A percentile compares a stretch with the other conserved stretches of the same genome.
These are phyloP conservation scores for Sinapis alba DNA, from an alignment of 441 rosid genomes.

Conservation along the genomic window DNA sequence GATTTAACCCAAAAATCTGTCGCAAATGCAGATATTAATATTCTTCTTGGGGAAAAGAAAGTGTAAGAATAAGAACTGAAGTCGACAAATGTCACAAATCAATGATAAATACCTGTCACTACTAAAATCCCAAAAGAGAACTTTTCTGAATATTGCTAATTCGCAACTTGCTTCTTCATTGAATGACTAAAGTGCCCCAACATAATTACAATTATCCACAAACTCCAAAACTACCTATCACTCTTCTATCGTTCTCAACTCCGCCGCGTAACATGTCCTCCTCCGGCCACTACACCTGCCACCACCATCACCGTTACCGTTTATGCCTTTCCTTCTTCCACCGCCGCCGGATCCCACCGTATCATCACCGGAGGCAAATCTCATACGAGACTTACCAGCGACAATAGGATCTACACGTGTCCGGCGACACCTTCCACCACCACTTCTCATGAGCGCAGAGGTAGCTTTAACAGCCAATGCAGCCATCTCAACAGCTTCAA, in stretches of 20 bases:
- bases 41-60: not conserved
- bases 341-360: constrained; percentile 35
- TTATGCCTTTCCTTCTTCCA: constrained; percentile 33
- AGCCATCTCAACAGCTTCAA: constrained; percentile 82
- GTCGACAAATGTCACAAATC: constrained; percentile 33
- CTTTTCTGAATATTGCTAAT: constrained; percentile 30
- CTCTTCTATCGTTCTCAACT: constrained; percentile 74
- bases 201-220: constrained; percentile 30
- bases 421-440: constrained; percentile 47
- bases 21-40: not conserved
- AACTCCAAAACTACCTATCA: constrained; percentile 47
- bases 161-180: constrained; percentile 11
- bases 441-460: constrained; percentile 66
- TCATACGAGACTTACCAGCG: constrained; percentile 30
- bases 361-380: constrained; percentile 25
- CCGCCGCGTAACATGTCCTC: constrained; percentile 52
- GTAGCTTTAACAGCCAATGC: constrained; percentile 97
- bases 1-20: not conserved
- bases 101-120: not conserved
- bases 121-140: constrained; percentile 16
- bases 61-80: constrained; percentile 53
- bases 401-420: constrained; percentile 36
- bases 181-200: constrained; percentile 23
- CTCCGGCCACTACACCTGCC: constrained; percentile 29
- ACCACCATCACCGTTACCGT: constrained; percentile 30